phyloP scores from a whole-genome alignment of 441 rosid genomes.

The Pelargonium myrrhifolium region DNA sequence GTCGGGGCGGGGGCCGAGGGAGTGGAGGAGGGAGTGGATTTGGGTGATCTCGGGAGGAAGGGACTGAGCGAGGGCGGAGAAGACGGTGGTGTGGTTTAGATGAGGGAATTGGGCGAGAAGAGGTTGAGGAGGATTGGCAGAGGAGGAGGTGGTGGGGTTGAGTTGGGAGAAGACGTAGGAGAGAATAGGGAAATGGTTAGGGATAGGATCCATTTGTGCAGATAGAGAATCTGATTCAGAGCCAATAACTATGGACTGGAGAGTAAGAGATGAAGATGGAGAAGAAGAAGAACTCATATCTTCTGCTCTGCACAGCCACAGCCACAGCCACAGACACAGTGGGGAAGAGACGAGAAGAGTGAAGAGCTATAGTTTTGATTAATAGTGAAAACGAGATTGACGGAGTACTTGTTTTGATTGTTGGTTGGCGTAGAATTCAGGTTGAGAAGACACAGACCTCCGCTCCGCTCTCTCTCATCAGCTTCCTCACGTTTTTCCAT shows the following conservation, averaged over 20 bases:
- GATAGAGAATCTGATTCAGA: not conserved
- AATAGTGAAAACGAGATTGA: too few relatives aligned
- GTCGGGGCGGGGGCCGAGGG: constrained; percentile 22
- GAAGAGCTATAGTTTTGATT: too few relatives aligned
- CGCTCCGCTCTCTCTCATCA: too few relatives aligned
- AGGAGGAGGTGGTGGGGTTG: constrained; percentile 11
- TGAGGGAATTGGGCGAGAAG: constrained; percentile 14
- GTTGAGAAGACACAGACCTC: too few relatives aligned
- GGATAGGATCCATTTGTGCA: constrained; percentile 13
- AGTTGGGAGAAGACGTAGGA: constrained; percentile 18
- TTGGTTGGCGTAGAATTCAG: too few relatives aligned
- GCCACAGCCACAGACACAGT: too few relatives aligned
- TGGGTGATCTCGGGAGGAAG: constrained; percentile 15
- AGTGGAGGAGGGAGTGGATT: constrained; percentile 15
- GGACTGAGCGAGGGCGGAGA: constrained; percentile 16
- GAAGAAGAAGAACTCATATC: not conserved
- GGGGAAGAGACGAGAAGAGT: too few relatives aligned
- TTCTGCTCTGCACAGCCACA: too few relatives aligned
- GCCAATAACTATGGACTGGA: not conserved
- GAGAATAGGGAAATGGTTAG: constrained; percentile 9
- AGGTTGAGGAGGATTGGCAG: not conserved
- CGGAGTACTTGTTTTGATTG: too few relatives aligned
- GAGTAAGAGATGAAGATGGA: not conserved
- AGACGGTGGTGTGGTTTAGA: constrained; percentile 15
- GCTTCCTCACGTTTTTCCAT: too few relatives aligned